Evolutionary conservation across 2,329 filamentous ascomycete genomes (phyloP).

Genomic region (Grosmannia huntii): DNA sequence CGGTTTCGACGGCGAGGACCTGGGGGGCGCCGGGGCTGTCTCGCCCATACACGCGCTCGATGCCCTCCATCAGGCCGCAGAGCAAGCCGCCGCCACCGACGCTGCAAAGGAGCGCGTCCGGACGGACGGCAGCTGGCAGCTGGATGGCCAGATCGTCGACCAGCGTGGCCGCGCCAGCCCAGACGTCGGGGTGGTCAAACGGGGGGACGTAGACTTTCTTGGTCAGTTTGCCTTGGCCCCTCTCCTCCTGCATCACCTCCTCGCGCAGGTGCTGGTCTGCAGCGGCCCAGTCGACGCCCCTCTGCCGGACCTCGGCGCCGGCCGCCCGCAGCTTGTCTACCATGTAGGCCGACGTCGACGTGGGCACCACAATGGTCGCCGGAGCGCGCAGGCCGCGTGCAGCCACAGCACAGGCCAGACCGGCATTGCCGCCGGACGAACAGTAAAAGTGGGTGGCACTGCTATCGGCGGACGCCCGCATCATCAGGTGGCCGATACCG

Average conservation of each 20-base stretch:
- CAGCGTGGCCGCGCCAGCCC: slow-evolving; percentile 48
- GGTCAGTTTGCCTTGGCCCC: no score
- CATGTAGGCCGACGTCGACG: slow-evolving; percentile 52
- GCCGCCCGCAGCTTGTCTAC: slow-evolving; percentile 51
- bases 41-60: slow-evolving; percentile 28
- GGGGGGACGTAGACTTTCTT: slow-evolving; percentile 49
- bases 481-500: slow-evolving; percentile 60
- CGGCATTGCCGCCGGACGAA: slow-evolving; percentile 67
- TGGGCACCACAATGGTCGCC: slow-evolving; percentile 61
- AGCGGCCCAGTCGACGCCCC: slow-evolving; percentile 54
- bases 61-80: slow-evolving; percentile 51
- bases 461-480: slow-evolving; percentile 26
- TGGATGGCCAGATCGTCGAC: slow-evolving; percentile 32
- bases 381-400: slow-evolving; percentile 46
- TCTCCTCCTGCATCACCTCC: slow-evolving; percentile 29
- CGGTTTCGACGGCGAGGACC: slow-evolving; percentile 61
- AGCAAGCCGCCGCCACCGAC: slow-evolving; percentile 62
- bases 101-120: slow-evolving; percentile 54
- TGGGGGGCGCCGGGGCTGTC: neutral
- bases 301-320: slow-evolving; percentile 52
- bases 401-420: slow-evolving; percentile 64
- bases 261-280: slow-evolving; percentile 53
- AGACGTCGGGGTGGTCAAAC: slow-evolving; percentile 53
- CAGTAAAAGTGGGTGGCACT: slow-evolving; percentile 54
- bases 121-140: slow-evolving; percentile 19